These are phyloP conservation scores for Candida yuanshanica DNA, from an alignment of 805 yeast species.

Conservation along the genomic window DNA sequence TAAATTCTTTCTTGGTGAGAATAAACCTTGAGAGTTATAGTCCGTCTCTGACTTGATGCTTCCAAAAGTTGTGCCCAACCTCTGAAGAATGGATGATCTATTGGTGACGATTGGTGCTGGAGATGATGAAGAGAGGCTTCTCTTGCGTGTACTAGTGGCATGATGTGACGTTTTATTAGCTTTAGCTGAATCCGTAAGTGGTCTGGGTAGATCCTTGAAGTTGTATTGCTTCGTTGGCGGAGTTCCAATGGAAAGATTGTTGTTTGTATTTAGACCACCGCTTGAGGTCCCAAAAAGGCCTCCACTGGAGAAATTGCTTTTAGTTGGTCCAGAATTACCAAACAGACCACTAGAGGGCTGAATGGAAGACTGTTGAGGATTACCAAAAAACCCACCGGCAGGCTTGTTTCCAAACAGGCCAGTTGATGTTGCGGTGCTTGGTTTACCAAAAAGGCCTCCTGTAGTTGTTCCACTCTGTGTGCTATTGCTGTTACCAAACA, in stretches of 20 bases:
- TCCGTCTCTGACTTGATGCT: slow-evolving; percentile 18
- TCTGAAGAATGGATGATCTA: slow-evolving; percentile 27
- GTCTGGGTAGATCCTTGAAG: slow-evolving; percentile 32
- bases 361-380: slow-evolving; percentile 6
- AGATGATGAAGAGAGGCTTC: slow-evolving; percentile 21
- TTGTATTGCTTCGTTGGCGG: slow-evolving; percentile 26
- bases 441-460: slow-evolving; percentile 14
- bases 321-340: slow-evolving; percentile 8
- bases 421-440: neutral
- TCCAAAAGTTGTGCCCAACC: slow-evolving; percentile 30
- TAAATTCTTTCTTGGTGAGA: slow-evolving; percentile 28
- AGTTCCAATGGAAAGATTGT: slow-evolving; percentile 26
- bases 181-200: slow-evolving; percentile 29
- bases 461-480: slow-evolving; percentile 1
- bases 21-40: slow-evolving; percentile 31
- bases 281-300: slow-evolving; percentile 19
- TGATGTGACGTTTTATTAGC: slow-evolving; percentile 11
- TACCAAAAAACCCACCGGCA: no score
- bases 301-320: no score
- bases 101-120: slow-evolving; percentile 13
- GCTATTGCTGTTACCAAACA: slow-evolving; percentile 4
- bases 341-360: slow-evolving; percentile 24
- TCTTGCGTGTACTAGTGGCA: slow-evolving; percentile 14
- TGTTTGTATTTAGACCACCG: slow-evolving; percentile 3
- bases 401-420: slow-evolving; percentile 18